Evolutionary conservation across 306 rosid species (phyloP), one percentile per base, ranked within the genome.

Genomic region (Astragalus glycyphyllos): DNA sequence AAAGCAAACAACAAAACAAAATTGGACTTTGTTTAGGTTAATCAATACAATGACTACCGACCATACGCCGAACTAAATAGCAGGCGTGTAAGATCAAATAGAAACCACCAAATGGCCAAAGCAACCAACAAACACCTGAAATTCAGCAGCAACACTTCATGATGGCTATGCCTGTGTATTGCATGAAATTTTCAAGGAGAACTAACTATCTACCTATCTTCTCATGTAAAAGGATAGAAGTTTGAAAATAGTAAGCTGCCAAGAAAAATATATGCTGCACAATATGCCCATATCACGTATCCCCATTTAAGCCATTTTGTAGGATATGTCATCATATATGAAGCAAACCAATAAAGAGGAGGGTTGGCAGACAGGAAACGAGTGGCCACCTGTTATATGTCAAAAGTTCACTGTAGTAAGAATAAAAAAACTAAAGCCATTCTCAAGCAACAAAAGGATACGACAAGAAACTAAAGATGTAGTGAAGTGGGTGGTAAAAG

Each of bases 281-380:
- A 90, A 85, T 90, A 94, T 11, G 81, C 82, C 97, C 96, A 94
- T 65, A 94, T 85, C 71, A 84, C n/a, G 55, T 81, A 88, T 78
- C 90, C 85, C 97, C 96, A 87, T 80, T 77, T 75, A 68, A 8
- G 70, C 55, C 0, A 14, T 59, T 61, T 77, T 40, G 71, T 15
- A 7, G 67, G 93, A 8, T 77, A 47, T 58, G 65, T 65, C 90
- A 86, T 89, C 63, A 89, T 56, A 62, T 86, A 74, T 3, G 96
- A 79, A 63, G 95, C 90, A 80, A 85, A 94, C 98, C 98, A 94
- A 83, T 90, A 94, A 7, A 94, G 81, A 46, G 94, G 81, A 74
- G 98, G 96, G 74, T 89, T 89, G 47, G 93, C 82, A 50, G 98
- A 88, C 71, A 94, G 77, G 87, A 94, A 90, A 65, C 96, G 97